Evolutionary conservation across 73 alveolate species (phyloP), one percentile per base, ranked within the genome.

Genomic region (Stentor roeselii): DNA sequence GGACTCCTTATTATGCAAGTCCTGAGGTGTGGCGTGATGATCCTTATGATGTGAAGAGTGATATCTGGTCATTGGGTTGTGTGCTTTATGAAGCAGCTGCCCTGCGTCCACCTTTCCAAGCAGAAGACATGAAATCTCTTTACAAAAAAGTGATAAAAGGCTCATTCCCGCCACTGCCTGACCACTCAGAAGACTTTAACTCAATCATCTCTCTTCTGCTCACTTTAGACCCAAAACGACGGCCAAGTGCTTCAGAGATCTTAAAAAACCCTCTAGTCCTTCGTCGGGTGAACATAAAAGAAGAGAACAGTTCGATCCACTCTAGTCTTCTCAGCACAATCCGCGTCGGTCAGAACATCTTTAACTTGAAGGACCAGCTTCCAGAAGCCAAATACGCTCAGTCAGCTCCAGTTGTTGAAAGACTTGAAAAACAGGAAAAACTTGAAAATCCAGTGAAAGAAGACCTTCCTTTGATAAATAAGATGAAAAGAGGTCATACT

Each of bases 1-100:
- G 96, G 14, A 87, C 98, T 3, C 98, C 96, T 36, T 83, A 91
- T 41, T 88, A 91, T 75, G 92, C 92, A 80, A 88, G 95, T 30
- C 98, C 98, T 6, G 92, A 93, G 82, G 92, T 92, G n/a, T 87
- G 95, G 92, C 90, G 90, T 27, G 92, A 93, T 59, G 86, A 86
- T 83, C 96, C 97, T 3, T 94, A 93, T 59, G 91, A 91, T 87
- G 82, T 86, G 42, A 90, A 90, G 82, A 67, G 91, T 61, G 95
- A 90, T 88, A 89, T 90, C 34, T 90, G 96, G 92, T 88, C 93
- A 37, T 41, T 90, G 30, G 95, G 95, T n/a, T 84, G 91, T 84
- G 93, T 90, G 0, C 35, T 90, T 34, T 90, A 90, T 76, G 95
- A 90, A 88, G 83, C 90, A 80, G 77, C 77, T 60, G 67, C 89